Evolutionary conservation across 768 basidiomycete species (phyloP).

Genomic region (Boletus bicolor): DNA sequence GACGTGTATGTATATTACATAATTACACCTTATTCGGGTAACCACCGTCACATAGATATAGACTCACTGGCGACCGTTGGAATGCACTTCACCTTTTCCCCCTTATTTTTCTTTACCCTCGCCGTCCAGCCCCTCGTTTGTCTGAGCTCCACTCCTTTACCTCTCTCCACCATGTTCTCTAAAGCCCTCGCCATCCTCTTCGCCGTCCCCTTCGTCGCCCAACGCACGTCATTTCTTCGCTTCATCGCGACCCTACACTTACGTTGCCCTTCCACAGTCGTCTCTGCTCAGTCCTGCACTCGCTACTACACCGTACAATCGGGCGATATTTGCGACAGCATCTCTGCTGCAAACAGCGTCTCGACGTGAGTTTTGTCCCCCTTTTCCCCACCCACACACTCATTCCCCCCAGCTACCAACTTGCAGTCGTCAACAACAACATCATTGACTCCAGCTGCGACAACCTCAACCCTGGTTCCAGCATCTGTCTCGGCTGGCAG

Average conservation of each 20-base stretch:
- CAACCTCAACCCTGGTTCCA: slow-evolving; percentile 51
- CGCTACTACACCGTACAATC: slow-evolving; percentile 57
- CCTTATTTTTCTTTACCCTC: neutral
- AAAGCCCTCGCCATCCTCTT: slow-evolving; percentile 39
- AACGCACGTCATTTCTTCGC: slow-evolving; percentile 32
- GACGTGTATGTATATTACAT: slow-evolving; percentile 7
- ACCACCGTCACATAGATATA: slow-evolving; percentile 6
- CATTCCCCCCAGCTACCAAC: slow-evolving; percentile 57
- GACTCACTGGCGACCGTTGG: neutral
- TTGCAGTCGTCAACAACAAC: slow-evolving; percentile 56
- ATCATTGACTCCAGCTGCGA: slow-evolving; percentile 51
- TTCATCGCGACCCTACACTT: neutral
- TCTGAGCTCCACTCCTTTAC: slow-evolving; percentile 11
- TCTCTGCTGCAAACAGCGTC: slow-evolving; percentile 59
- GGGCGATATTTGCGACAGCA: slow-evolving; percentile 69
- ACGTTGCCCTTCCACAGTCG: slow-evolving; percentile 14
- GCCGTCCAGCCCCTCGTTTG: slow-evolving; percentile 19
- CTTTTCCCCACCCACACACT: neutral
- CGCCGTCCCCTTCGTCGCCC: slow-evolving; percentile 45
- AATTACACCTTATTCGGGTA: slow-evolving; percentile 2
- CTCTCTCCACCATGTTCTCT: slow-evolving; percentile 34
- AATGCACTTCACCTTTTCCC: neutral
- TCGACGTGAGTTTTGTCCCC: slow-evolving; percentile 51
- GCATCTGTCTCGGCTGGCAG: slow-evolving; percentile 58
- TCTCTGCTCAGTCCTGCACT: slow-evolving; percentile 40